Evolutionary conservation across 257 asterid genomes (phyloP).

Genomic region (Jasminum sambac): DNA sequence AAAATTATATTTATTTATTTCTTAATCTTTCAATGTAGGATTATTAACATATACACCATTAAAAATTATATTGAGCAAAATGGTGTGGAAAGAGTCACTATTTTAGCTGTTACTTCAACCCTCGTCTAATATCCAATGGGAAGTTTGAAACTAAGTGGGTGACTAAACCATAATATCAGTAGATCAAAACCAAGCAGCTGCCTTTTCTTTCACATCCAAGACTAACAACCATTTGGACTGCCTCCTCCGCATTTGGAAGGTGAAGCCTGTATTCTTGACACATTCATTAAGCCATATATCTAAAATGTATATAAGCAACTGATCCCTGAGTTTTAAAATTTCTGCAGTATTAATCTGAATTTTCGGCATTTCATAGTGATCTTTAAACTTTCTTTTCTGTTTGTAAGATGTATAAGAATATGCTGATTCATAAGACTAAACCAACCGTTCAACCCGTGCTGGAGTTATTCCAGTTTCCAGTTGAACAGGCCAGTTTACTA

Average conservation of each 20-base stretch:
- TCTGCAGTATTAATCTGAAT: neutral
- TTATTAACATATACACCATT: neutral
- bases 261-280: neutral
- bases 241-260: neutral
- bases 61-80: neutral
- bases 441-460: neutral
- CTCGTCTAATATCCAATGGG: neutral
- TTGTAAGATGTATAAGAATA: neutral
- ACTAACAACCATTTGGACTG: neutral
- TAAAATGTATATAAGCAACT: neutral
- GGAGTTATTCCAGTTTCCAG: neutral
- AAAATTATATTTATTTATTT: too few relatives aligned
- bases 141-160: neutral
- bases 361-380: neutral
- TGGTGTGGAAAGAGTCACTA: neutral
- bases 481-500: too few relatives aligned
- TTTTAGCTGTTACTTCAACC: neutral
- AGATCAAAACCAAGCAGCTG: neutral
- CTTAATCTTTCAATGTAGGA: too few relatives aligned
- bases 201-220: neutral
- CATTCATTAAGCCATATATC: neutral
- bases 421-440: neutral
- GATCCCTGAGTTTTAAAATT: neutral
- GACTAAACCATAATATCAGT: neutral
- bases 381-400: neutral